These are phyloP conservation scores for Hylodesmum podocarpum DNA, from an alignment of 306 rosid species.

Conservation along the genomic window DNA sequence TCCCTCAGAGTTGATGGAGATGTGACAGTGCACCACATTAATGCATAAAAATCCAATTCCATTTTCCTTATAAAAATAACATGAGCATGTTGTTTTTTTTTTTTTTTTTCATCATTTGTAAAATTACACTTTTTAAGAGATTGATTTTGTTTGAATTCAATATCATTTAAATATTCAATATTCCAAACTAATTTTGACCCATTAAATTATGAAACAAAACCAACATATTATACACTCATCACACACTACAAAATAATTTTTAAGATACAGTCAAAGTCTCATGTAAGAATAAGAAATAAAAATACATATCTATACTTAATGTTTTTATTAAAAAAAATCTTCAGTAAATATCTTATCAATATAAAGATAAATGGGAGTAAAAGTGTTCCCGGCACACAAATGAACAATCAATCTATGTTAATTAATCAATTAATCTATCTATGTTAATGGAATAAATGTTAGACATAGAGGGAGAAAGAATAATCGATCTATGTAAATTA, in stretches of 20 bases:
- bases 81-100: not conserved
- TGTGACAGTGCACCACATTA: slow-evolving; percentile 10
- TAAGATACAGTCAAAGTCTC: no score
- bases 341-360: no score
- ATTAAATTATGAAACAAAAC: not conserved
- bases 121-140: not conserved
- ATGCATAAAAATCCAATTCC: not conserved
- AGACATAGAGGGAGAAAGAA: no score
- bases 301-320: no score
- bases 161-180: not conserved
- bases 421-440: not conserved
- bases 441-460: no score
- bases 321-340: no score
- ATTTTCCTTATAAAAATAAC: not conserved
- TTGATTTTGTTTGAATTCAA: not conserved
- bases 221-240: no score
- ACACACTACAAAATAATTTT: not conserved
- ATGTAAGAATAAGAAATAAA: no score
- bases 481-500: no score
- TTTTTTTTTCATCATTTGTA: not conserved
- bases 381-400: no score
- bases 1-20: slow-evolving; percentile 32
- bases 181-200: not conserved
- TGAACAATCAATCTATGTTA: no score
- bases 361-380: no score